Evolutionary conservation across 768 basidiomycete species (phyloP), one percentile per base, ranked within the genome.

Genomic region (Lactarius hengduanensis): DNA sequence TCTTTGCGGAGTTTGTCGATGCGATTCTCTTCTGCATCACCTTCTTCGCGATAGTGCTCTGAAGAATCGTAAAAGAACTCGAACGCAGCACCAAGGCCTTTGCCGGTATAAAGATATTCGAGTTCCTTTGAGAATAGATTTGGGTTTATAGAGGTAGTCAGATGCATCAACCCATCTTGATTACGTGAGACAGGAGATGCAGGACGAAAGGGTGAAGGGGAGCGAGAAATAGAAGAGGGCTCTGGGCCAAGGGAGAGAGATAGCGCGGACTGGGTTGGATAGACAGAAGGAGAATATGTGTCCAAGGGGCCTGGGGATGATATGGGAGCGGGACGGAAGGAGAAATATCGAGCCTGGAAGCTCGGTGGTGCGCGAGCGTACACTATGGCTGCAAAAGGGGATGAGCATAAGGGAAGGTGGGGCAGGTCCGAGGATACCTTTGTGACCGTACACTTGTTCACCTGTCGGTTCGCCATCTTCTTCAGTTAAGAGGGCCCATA

Each of bases 51-150:
- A 65, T 68, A 66, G 53, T 74, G 76, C 70, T 79, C 80, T 11
- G 78, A 74, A 59, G 79, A 77, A 71, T 95, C 94, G 72, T 92
- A 94, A 6, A 94, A 84, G 74, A 92, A 94, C 70, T 91, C 91
- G 71, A 93, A 94, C 4, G 90, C 90, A 73, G 91, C 90, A 61
- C 92, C 91, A 67, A 95, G 85, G 38, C 92, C 92, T 74, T 91
- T 88, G 15, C 92, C 93, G 0, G 96, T 97, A 76, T 98, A 99
- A 1, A 98, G 84, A 74, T 94, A 96, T 75, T 97, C 95, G 43
- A 98, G 85, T 74, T 96, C 91, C 58, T 95, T 91, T 28, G 88
- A 82, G 77, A 98, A 97, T 41, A 98, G 81, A 15, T 87, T 83
- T 0, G 92, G 87, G 67, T 89, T 92, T 63, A 87, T 89, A 53